phyloP scores from a whole-genome alignment of 148 eudicot genomes.

The Camellia sinensis region DNA sequence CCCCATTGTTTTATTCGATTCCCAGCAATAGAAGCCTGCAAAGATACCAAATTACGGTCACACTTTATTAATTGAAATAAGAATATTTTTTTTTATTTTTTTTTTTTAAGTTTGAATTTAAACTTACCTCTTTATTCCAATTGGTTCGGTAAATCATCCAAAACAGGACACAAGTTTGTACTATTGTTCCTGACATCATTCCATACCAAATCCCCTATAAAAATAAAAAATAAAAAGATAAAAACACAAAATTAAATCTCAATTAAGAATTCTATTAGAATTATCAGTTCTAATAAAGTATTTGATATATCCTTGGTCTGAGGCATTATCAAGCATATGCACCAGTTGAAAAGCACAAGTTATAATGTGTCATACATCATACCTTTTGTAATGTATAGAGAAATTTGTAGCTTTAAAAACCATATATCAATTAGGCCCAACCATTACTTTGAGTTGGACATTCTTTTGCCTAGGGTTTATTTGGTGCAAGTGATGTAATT shows the following conservation, averaged over 20 bases:
- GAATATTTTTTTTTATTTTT: neutral
- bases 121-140: constrained; percentile 55
- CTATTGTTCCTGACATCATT: constrained; percentile 41
- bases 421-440: too few species aligned
- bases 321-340: neutral
- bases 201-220: constrained; percentile 64
- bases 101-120: neutral
- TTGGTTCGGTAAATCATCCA: constrained; percentile 36
- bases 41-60: neutral
- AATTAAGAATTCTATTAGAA: neutral
- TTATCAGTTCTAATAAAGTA: neutral
- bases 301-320: neutral
- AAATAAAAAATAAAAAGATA: neutral
- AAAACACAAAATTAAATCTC: too few species aligned
- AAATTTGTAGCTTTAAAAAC: too few species aligned
- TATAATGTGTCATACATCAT: too few species aligned
- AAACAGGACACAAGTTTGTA: constrained; percentile 36
- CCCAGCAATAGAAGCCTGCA: constrained; percentile 57
- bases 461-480: too few species aligned
- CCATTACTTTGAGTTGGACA: too few species aligned
- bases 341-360: too few species aligned
- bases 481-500: too few species aligned
- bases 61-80: neutral
- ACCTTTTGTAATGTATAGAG: too few species aligned
- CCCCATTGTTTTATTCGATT: constrained; percentile 52